Evolutionary conservation across 495 filamentous ascomycete species (phyloP).

Genomic region (Amorphotheca resinae): DNA sequence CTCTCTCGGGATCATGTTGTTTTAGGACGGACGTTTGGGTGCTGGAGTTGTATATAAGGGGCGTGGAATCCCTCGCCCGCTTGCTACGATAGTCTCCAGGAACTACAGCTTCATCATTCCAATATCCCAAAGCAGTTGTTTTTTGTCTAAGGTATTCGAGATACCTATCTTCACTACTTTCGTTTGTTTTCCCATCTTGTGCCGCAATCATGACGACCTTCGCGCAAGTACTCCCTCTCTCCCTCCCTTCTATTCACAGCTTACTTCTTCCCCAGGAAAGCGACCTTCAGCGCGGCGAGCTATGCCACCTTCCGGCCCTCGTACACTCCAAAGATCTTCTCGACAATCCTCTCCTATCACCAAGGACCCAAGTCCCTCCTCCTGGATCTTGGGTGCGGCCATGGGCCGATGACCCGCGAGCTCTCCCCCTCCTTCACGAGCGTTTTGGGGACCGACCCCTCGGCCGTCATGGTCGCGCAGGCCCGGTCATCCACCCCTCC

Average conservation of each 20-base stretch:
- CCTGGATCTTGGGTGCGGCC: conserved; percentile 51
- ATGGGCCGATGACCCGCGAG: conserved; percentile 43
- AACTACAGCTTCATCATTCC: not conserved
- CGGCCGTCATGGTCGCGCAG: conserved; percentile 42
- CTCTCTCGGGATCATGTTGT: too few species aligned
- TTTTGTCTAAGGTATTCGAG: too few species aligned
- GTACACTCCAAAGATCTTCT: conserved; percentile 45
- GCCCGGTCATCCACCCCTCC: conserved; percentile 26
- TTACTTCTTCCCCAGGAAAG: conserved; percentile 24
- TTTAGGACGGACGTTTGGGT: not conserved
- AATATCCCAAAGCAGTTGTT: not conserved
- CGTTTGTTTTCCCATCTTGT: too few species aligned
- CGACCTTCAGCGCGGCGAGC: conserved; percentile 38
- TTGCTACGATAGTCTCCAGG: not conserved
- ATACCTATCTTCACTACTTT: not conserved
- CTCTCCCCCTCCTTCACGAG: conserved; percentile 35
- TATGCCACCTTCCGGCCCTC: conserved; percentile 53
- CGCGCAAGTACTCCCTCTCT: conserved; percentile 23
- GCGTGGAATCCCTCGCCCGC: not conserved
- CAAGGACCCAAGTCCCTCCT: conserved; percentile 26
- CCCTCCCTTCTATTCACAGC: not conserved
- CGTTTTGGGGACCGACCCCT: conserved; percentile 46
- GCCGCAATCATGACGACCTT: conserved; percentile 32
- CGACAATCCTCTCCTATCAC: conserved; percentile 42
- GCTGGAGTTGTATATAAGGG: not conserved